Base-by-base conservation (phyloP, 345 rosid genomes). In the Euphorbia lathyris region DNA sequence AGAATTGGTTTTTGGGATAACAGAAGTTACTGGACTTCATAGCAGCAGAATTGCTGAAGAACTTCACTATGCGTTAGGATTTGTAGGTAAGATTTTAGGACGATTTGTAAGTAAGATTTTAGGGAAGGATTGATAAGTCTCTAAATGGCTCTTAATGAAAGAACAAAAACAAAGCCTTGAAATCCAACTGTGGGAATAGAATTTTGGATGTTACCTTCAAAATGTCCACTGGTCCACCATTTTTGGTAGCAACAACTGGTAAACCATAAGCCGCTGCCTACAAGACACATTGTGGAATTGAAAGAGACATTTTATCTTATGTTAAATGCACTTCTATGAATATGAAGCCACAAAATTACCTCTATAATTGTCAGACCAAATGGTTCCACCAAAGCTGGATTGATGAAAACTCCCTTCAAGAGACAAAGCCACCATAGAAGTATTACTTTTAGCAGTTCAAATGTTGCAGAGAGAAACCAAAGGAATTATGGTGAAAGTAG, bases 351-450 rank as follows among this genome's bases (percentile, higher is more conserved):
- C 69, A 55, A 23, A 65, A 4, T 61, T 77, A 87, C 93, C 87
- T 88, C 93, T 52, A 88, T 84, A 58, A 88, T 61, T 1, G 90
- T 88, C 74, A 86, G 90, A 71, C 90, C 90, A 42, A 86, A 88
- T 68, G 90, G 93, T 79, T 88, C 93, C 72, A 88, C 86, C 20
- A 88, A 80, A 72, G 93, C 89, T 40, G 90, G 90, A 79, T 86
- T 83, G 75, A 88, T 82, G 82, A 88, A 88, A 70, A 83, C 93
- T 45, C 93, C 93, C 87, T 88, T 74, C 76, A 82, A 76, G 71
- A 73, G 67, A 76, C 66, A 75, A 72, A 79, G 32, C 55, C 77
- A 7, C 59, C 72, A 74, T 10, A 69, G 55, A 76, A 66, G 19
- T 65, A 71, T 72, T 75, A 72, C 29, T 17, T 14, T 78, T 74